A percentile compares a stretch with the other conserved stretches of the same genome.
Evolutionary conservation across 768 basidiomycete genomes (phyloP).

Genomic region (Agrocybe chaxingu): DNA sequence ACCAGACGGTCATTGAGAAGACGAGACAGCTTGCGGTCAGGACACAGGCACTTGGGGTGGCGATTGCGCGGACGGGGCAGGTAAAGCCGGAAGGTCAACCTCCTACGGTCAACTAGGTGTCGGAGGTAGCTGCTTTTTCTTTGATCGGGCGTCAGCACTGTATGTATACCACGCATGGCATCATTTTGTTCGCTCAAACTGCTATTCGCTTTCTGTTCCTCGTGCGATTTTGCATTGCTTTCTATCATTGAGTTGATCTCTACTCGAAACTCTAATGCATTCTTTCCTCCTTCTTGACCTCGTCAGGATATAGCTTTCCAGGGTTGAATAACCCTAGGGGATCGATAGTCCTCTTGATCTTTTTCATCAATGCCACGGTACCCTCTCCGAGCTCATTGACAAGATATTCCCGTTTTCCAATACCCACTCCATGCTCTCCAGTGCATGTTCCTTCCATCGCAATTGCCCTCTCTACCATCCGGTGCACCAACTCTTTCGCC

Average conservation of each 20-base stretch:
- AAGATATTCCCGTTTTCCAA: constrained; percentile 83
- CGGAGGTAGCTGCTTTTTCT: no score
- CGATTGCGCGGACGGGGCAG: constrained; percentile 41
- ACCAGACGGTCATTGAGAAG: constrained; percentile 94
- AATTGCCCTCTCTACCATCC: constrained; percentile 68
- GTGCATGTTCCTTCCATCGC: constrained; percentile 74
- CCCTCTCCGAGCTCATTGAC: constrained; percentile 77
- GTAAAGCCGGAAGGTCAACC: constrained; percentile 12
- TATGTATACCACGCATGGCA: no score
- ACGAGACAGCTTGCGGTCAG: constrained; percentile 89
- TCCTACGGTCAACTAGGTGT: no score
- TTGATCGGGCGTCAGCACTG: no score
- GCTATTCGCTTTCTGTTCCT: not conserved
- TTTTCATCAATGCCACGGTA: constrained; percentile 83
- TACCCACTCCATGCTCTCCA: constrained; percentile 85
- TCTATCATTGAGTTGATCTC: not conserved
- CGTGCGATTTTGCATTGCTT: not conserved
- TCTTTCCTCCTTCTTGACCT: not conserved
- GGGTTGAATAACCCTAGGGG: constrained; percentile 80
- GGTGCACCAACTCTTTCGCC: constrained; percentile 44
- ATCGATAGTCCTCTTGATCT: constrained; percentile 72
- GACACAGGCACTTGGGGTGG: constrained; percentile 85
- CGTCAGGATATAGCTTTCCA: constrained; percentile 46
- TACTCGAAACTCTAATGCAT: not conserved
- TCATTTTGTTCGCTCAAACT: not conserved